Evolutionary conservation across 805 yeast species (phyloP), one percentile per base, ranked within the genome.

Genomic region (Schizosaccharomyces octosporus): DNA sequence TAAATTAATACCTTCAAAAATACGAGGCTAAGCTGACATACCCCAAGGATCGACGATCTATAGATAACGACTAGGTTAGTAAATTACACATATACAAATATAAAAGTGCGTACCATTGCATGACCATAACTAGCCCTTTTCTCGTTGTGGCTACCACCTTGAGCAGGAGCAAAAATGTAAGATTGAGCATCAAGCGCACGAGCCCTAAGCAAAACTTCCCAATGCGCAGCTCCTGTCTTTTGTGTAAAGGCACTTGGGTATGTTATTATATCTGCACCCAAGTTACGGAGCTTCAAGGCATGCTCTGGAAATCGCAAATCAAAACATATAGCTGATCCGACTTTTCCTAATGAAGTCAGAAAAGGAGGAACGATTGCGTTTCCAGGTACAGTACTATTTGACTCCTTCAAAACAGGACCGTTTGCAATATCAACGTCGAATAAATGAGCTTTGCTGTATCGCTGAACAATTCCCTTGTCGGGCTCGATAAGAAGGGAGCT

Each of bases 211-310:
- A 90, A 73, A 0, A 79, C 70, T 62, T 81, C 81, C 95, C 97
- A 90, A 68, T 90, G 97, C 0, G 93, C 90, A 61, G 80, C 80
- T 0, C 98, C 98, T 0, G 97, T 90, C 66, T 82, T 80, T 69
- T 85, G 79, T 0, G 97, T 90, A 76, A 94, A 93, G 0, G 97
- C 97, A 32, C 94, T 82, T 0, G 97, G 97, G 67, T 74, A 90
- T 2, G 88, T 79, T n/a, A 93, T 66, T 36, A 90, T 72, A 62
- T 86, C 78, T 0, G 97, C 95, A 1, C 97, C 96, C 7, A 64
- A 62, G 15, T 62, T 31, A 19, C 68, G 63, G 43, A 85, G 71
- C 51, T 82, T 71, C 39, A 84, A 66, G 1, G 93, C 81, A 59
- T 84, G 72, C 68, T 88, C 95, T 0, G 95, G 95, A 69, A 87